Conservation (phyloP, 208 protist species). For the Trypanosoma vivax region DNA sequence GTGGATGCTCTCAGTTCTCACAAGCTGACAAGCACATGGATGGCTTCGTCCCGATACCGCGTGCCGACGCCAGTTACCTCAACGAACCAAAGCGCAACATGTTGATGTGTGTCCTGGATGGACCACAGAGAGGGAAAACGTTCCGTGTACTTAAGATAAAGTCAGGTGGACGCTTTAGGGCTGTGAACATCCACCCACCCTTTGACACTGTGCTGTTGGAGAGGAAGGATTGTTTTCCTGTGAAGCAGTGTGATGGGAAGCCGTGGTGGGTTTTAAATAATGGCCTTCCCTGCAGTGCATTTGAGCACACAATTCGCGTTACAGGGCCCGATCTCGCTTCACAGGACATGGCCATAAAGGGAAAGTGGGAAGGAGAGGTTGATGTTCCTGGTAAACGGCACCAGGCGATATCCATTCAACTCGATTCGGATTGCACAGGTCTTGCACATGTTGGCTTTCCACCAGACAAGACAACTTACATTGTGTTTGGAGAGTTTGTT, state of each 20-base stretch:
- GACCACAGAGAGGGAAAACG: conserved; percentile 16
- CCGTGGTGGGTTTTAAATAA: conserved; percentile 60
- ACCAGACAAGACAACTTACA: conserved; percentile 3
- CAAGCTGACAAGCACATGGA: conserved; percentile 30
- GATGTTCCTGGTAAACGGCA: conserved; percentile 9
- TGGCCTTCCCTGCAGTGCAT: conserved; percentile 71
- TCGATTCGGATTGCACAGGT: conserved; percentile 14
- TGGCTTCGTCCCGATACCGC: conserved; percentile 59
- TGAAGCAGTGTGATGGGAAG: conserved; percentile 64
- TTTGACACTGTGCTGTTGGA: conserved; percentile 2
- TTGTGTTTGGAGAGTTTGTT: conserved; percentile 56
- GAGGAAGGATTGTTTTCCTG: conserved; percentile 42
- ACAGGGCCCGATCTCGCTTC: conserved; percentile 17
- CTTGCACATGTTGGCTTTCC: conserved; percentile 12
- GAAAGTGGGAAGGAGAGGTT: conserved; percentile 66
- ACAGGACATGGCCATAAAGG: conserved; percentile 43
- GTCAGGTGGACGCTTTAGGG: background rate
- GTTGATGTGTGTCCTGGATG: conserved; percentile 37
- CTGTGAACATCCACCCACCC: background rate
- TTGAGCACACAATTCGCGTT: conserved; percentile 75
- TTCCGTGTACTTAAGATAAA: conserved; percentile 11
- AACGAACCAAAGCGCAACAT: conserved; percentile 44
- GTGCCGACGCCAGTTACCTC: conserved; percentile 35
- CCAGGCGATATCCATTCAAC: conserved; percentile 16
- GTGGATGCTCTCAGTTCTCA: conserved; percentile 21